Base-by-base conservation (phyloP, 2,329 filamentous ascomycete species). In the Colletotrichum paranaense region DNA sequence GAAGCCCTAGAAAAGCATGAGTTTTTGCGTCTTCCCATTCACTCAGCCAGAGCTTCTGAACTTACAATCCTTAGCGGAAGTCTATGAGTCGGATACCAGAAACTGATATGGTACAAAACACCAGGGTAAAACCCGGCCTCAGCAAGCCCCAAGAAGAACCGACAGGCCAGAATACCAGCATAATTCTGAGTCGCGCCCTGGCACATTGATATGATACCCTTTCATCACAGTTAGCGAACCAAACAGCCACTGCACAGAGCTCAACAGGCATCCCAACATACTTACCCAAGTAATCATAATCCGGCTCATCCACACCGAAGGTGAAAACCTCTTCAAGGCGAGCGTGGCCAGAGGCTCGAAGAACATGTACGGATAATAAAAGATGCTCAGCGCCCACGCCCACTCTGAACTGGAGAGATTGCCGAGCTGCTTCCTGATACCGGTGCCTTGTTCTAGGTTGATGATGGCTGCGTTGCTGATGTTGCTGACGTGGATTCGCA, bases 61-160 rank as follows among this genome's bases (percentile, higher is more conserved):
- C 76, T 49, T 35, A 77, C 78, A 24, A 83, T 81, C 6, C 81
- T 75, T 1, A 82, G 76, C 2, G 81, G 74, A 8, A 81, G 77
- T 55, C 76, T 77, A 1, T 81, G 76, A 5, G 80, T 78, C 0
- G 80, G 79, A 68, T 81, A 82, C 81, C 81, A 82, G 69, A 82
- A 71, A 76, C 77, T 78, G 16, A 80, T 32, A 57, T 79, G 78
- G 52, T 78, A 79, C 73, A 79, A 62, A 0, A 80, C 78, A 6
- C 78, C 79, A 3, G 78, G 78, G 26, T 79, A 79, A n/a, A 79
- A 79, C 0, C 79, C 78, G 26, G 78, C 78, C 63, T 80, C 79
- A 4, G 79, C 76, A 6, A 77, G 72, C 0, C 79, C 78, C 1
- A 81, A 66, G 35, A 78, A 78, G 67, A 79, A 81, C 1, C 78